Evolutionary conservation across 192 early-diverging fungal species (phyloP).

Genomic region (Entomortierella lignicola): DNA sequence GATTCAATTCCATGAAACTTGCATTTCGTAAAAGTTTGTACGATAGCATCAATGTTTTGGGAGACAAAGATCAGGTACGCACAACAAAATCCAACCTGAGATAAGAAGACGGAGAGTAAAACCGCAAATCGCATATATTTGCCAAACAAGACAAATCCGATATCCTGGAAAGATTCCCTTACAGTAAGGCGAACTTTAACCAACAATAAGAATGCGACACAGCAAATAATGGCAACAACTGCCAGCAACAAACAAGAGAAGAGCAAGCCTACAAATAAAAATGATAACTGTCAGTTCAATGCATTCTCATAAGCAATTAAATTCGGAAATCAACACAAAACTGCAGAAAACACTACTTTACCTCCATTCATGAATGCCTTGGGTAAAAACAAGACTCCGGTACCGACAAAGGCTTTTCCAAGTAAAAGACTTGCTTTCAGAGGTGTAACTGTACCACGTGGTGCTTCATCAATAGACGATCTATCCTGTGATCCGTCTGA

Average conservation of each 20-base stretch:
- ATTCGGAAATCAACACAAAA: conserved; percentile 57
- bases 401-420: conserved; percentile 80
- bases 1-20: conserved; percentile 60
- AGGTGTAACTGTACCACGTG: conserved; percentile 40
- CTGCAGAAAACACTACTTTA: not conserved
- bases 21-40: conserved; percentile 82
- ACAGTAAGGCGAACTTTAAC: conserved; percentile 70
- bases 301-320: no score
- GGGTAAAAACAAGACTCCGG: conserved; percentile 80
- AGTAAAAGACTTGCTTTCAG: conserved; percentile 55
- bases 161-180: conserved; percentile 75
- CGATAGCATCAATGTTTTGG: conserved; percentile 83
- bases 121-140: conserved; percentile 70
- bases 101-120: conserved; percentile 56
- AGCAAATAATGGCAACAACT: conserved; percentile 69
- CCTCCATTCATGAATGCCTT: conserved; percentile 69
- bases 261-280: conserved; percentile 56
- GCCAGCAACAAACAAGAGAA: conserved; percentile 70
- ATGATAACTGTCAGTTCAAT: no score
- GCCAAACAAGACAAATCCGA: conserved; percentile 74
- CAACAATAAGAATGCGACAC: conserved; percentile 73
- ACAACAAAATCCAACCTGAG: conserved; percentile 90
- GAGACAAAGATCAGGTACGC: conserved; percentile 93
- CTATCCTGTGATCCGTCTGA: conserved; percentile 5
- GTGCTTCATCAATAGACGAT: not conserved